phyloP scores from a whole-genome alignment of 352 stramenopile genomes.

The Phytopythium oedochilum region DNA sequence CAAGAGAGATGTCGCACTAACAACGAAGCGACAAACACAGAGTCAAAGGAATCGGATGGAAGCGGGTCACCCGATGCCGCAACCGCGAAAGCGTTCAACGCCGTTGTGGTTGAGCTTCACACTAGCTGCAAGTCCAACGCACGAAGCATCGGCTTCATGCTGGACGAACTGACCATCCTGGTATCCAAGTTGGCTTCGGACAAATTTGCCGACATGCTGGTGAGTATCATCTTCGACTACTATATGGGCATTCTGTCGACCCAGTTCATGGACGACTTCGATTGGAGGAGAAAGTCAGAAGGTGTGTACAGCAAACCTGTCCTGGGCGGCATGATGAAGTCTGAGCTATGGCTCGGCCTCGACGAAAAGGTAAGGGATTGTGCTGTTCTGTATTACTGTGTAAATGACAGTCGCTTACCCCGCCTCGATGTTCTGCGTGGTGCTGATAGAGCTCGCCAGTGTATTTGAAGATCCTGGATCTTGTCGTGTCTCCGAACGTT shows the following conservation, averaged over 20 bases:
- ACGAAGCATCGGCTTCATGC: constrained; percentile 34
- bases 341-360: constrained; percentile 29
- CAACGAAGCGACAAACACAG: neutral
- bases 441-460: constrained; percentile 19
- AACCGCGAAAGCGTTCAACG: constrained; percentile 13
- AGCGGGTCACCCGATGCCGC: constrained; percentile 2
- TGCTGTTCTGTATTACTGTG: neutral
- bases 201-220: constrained; percentile 13
- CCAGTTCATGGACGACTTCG: constrained; percentile 47
- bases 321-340: constrained; percentile 30
- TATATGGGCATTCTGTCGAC: constrained; percentile 35
- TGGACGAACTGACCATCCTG: constrained; percentile 33
- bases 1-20: neutral
- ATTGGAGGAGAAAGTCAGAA: constrained; percentile 6
- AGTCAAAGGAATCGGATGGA: neutral
- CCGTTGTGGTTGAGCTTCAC: constrained; percentile 23
- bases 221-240: constrained; percentile 35
- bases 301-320: constrained; percentile 29
- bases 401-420: neutral
- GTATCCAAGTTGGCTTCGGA: constrained; percentile 18
- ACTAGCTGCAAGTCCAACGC: constrained; percentile 21
- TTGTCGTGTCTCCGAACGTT: constrained; percentile 32
- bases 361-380: constrained; percentile 20
- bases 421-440: neutral
- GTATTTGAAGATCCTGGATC: constrained; percentile 45